These are phyloP conservation scores for Calonectria henricotiae DNA, from an alignment of 2,329 filamentous ascomycete genomes.

Conservation along the genomic window DNA sequence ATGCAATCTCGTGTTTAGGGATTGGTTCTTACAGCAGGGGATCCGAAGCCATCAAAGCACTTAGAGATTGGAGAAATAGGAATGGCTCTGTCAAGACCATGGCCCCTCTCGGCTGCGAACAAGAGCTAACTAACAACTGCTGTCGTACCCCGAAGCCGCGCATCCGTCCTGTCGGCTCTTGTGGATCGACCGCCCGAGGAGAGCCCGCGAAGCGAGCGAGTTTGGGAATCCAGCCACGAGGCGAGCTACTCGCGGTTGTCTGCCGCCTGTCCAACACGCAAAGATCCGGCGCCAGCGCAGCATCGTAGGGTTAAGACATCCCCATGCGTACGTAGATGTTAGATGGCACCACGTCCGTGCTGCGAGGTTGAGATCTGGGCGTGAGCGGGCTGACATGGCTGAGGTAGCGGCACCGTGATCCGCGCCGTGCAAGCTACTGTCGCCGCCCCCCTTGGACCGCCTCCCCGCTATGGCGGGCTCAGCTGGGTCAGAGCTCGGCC, in stretches of 20 bases:
- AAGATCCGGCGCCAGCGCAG: neutral
- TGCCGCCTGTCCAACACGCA: neutral
- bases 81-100: neutral
- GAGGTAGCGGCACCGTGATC: conserved; percentile 13
- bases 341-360: conserved; percentile 17
- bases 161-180: neutral
- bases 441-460: neutral
- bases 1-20: conserved; percentile 32
- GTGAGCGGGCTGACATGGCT: conserved; percentile 4
- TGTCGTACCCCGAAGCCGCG: conserved; percentile 1
- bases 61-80: neutral
- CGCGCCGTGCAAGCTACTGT: conserved; percentile 20
- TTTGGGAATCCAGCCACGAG: conserved; percentile 3
- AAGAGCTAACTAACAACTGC: neutral
- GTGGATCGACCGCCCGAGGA: conserved; percentile 9
- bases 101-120: conserved; percentile 4
- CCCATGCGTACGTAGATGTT: neutral
- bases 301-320: conserved; percentile 5
- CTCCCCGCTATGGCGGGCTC: conserved; percentile 24
- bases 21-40: conserved; percentile 21
- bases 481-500: conserved; percentile 18
- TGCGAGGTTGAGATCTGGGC: conserved; percentile 22
- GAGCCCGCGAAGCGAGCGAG: conserved; percentile 11
- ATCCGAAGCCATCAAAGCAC: neutral
- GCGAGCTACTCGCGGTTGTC: conserved; percentile 9